phyloP scores from a whole-genome alignment of 2,329 filamentous ascomycete species.

The Magnaporthales sp. region DNA sequence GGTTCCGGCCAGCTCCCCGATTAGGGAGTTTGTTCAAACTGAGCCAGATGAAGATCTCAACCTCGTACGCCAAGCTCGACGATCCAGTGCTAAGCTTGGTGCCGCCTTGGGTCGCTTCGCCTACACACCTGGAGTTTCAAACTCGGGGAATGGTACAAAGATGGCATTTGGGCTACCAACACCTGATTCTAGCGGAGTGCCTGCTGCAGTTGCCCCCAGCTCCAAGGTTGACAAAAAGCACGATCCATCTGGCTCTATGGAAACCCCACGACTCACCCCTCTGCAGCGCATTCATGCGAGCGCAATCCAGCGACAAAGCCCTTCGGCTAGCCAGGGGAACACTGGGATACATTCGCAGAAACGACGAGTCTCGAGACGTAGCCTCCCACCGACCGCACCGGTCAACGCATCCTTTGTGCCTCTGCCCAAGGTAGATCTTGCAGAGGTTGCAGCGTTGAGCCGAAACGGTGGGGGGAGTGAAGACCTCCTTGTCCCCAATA shows the following conservation, averaged over 20 bases:
- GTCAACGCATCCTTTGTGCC: slow-evolving; percentile 47
- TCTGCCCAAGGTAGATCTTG: slow-evolving; percentile 43
- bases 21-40: not conserved
- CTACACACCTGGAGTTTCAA: slow-evolving; percentile 4
- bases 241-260: slow-evolving; percentile 9
- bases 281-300: slow-evolving; percentile 43
- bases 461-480: slow-evolving; percentile 39
- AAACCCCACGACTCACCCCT: slow-evolving; percentile 29
- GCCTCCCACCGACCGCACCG: slow-evolving; percentile 15
- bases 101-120: slow-evolving; percentile 14
- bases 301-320: slow-evolving; percentile 25
- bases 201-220: slow-evolving; percentile 11
- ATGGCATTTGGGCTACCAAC: slow-evolving; percentile 17
- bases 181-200: slow-evolving; percentile 17
- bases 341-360: not conserved
- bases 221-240: not conserved
- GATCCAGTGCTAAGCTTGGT: not conserved
- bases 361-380: slow-evolving; percentile 1
- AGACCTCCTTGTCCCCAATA: slow-evolving; percentile 46
- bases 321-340: not conserved
- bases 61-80: not conserved
- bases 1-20: slow-evolving; percentile 5
- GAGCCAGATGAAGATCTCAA: not conserved
- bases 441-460: slow-evolving; percentile 44
- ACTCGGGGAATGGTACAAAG: slow-evolving; percentile 8